Evolutionary conservation across 495 filamentous ascomycete species (phyloP).

Genomic region (Talaromyces proteolyticus): DNA sequence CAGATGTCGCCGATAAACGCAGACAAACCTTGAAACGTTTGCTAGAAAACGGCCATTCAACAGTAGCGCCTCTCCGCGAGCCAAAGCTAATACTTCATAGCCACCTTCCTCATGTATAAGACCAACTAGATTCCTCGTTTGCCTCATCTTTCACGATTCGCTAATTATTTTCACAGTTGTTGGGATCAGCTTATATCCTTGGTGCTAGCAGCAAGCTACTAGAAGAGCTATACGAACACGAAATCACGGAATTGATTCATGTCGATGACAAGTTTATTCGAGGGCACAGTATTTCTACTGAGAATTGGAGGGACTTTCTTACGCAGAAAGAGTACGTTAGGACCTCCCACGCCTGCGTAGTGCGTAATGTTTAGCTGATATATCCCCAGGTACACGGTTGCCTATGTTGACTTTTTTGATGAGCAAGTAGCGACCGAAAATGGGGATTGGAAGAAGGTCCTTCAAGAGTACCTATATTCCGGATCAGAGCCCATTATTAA

Average conservation of each 20-base stretch:
- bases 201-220: slow-evolving; percentile 57
- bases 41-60: not conserved
- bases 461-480: slow-evolving; percentile 63
- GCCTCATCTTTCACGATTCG: not conserved
- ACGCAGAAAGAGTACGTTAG: slow-evolving; percentile 45
- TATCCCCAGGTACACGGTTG: slow-evolving; percentile 60
- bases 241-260: slow-evolving; percentile 49
- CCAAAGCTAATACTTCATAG: slow-evolving; percentile 8
- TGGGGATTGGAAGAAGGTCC: slow-evolving; percentile 70
- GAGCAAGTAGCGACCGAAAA: slow-evolving; percentile 58
- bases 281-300: slow-evolving; percentile 49
- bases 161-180: slow-evolving; percentile 21
- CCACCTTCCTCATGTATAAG: slow-evolving; percentile 9
- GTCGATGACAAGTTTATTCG: slow-evolving; percentile 57
- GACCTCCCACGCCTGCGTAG: not conserved
- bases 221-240: slow-evolving; percentile 61
- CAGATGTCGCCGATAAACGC: not conserved
- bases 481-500: slow-evolving; percentile 72
- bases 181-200: slow-evolving; percentile 67
- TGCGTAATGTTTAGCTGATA: not conserved
- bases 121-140: too few relatives aligned
- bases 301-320: slow-evolving; percentile 67
- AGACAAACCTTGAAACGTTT: not conserved
- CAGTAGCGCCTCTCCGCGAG: slow-evolving; percentile 3
- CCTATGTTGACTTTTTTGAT: slow-evolving; percentile 81